Percentiles rank a stretch among this genome's conserved stretches.
Conservation (phyloP, 495 filamentous ascomycete species). For the Penicillium chermesinum region DNA sequence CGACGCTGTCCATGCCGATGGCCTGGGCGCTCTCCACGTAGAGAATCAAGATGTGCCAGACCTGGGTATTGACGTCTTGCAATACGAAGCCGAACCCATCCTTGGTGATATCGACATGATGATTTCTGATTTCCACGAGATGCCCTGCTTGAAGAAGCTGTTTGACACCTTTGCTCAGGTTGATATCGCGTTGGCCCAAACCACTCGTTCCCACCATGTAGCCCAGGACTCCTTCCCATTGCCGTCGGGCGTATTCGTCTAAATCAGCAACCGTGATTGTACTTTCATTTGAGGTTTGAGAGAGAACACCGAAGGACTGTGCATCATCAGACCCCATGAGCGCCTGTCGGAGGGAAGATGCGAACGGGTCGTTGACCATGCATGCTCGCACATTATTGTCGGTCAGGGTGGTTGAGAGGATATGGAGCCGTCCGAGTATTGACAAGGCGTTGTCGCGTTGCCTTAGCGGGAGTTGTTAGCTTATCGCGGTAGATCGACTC, state of each 20-base stretch:
- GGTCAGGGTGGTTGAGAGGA: slow-evolving; percentile 57
- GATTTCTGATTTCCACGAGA: slow-evolving; percentile 64
- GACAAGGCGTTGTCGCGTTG: slow-evolving; percentile 77
- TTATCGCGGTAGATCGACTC: not conserved
- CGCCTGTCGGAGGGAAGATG: slow-evolving; percentile 68
- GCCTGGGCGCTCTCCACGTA: slow-evolving; percentile 82
- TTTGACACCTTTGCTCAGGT: slow-evolving; percentile 75
- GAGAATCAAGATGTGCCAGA: slow-evolving; percentile 90
- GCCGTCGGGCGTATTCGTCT: slow-evolving; percentile 79
- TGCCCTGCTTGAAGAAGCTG: slow-evolving; percentile 70
- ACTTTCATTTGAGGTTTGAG: slow-evolving; percentile 50
- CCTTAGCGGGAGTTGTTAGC: slow-evolving; percentile 31
- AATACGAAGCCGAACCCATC: slow-evolving; percentile 90
- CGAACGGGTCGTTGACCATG: slow-evolving; percentile 69
- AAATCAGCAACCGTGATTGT: slow-evolving; percentile 62
- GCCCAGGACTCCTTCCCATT: slow-evolving; percentile 94
- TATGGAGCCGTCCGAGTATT: slow-evolving; percentile 76
- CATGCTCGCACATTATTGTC: slow-evolving; percentile 60
- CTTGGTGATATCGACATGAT: slow-evolving; percentile 70
- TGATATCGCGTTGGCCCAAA: slow-evolving; percentile 41
- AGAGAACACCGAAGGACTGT: slow-evolving; percentile 84
- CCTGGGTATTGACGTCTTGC: slow-evolving; percentile 91
- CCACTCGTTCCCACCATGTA: slow-evolving; percentile 80
- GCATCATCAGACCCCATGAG: slow-evolving; percentile 82
- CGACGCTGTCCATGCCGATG: slow-evolving; percentile 78